Conservation (phyloP, 768 basidiomycete genomes). For the Rhodotorula toruloides region DNA sequence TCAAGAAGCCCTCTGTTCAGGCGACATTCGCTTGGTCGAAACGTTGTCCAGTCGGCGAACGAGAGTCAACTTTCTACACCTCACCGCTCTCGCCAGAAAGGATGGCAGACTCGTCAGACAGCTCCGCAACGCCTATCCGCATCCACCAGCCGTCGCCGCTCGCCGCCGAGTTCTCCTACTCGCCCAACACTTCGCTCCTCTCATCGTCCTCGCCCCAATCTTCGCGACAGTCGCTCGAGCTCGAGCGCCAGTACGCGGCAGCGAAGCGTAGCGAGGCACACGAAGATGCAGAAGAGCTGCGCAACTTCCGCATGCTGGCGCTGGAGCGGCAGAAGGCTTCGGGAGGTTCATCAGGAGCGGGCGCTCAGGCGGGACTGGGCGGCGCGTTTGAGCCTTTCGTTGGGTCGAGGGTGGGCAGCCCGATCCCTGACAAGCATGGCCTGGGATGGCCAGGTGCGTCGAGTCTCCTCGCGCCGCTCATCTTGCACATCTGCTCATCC, state of each 20-base stretch:
- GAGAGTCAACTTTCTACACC: too few species aligned
- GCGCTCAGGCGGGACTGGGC: background rate
- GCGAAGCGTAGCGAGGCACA: background rate
- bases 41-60: too few species aligned
- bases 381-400: conserved; percentile 29
- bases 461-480: background rate
- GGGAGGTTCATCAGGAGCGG: background rate
- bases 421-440: conserved; percentile 41
- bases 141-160: conserved; percentile 7
- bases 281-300: conserved; percentile 15
- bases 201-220: background rate
- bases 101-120: too few species aligned
- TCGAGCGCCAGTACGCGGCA: conserved; percentile 1
- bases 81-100: too few species aligned
- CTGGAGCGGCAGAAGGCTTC: conserved; percentile 12
- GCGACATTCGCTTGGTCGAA: too few species aligned
- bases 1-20: too few species aligned
- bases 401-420: conserved; percentile 27
- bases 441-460: conserved; percentile 43
- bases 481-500: background rate
- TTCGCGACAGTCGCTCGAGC: background rate
- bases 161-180: conserved; percentile 3
- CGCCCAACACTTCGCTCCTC: background rate
- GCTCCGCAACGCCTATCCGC: too few species aligned
- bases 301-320: conserved; percentile 16